These are phyloP conservation scores for Podochytrium sp. DNA, from an alignment of 192 early-diverging fungal genomes.

Conservation along the genomic window DNA sequence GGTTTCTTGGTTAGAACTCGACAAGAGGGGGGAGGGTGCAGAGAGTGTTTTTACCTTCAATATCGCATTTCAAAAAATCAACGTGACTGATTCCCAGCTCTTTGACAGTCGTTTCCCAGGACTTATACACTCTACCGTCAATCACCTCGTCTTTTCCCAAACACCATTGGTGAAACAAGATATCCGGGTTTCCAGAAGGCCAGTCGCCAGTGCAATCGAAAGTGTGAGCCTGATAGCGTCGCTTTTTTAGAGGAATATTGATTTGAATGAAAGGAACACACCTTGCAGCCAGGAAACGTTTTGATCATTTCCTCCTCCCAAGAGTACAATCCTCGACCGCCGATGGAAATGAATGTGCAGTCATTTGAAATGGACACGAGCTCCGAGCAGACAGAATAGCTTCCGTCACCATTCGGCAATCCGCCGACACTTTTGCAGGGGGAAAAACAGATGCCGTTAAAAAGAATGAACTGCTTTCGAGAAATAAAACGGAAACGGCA, in stretches of 20 bases:
- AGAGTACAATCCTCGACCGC: neutral
- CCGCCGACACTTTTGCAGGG: neutral
- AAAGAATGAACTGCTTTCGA: neutral
- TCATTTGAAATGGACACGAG: neutral
- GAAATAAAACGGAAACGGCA: too few relatives aligned
- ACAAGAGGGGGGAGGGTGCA: too few relatives aligned
- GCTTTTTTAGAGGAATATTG: neutral
- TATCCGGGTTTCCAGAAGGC: neutral
- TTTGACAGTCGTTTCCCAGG: neutral
- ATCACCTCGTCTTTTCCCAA: neutral
- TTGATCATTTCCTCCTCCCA: neutral
- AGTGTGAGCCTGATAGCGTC: neutral
- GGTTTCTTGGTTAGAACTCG: too few relatives aligned
- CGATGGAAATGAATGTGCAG: neutral
- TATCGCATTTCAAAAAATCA: neutral
- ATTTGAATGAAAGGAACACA: neutral
- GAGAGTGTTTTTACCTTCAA: neutral
- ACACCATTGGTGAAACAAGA: neutral
- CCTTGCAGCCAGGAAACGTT: neutral
- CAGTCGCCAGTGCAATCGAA: conserved; percentile 2
- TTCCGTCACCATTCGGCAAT: neutral
- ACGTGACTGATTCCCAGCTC: neutral
- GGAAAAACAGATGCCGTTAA: neutral
- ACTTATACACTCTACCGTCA: neutral
- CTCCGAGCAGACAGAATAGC: neutral